These are phyloP conservation scores for Diaporthe nobilis DNA, from an alignment of 2,329 filamentous ascomycete genomes.

Conservation along the genomic window DNA sequence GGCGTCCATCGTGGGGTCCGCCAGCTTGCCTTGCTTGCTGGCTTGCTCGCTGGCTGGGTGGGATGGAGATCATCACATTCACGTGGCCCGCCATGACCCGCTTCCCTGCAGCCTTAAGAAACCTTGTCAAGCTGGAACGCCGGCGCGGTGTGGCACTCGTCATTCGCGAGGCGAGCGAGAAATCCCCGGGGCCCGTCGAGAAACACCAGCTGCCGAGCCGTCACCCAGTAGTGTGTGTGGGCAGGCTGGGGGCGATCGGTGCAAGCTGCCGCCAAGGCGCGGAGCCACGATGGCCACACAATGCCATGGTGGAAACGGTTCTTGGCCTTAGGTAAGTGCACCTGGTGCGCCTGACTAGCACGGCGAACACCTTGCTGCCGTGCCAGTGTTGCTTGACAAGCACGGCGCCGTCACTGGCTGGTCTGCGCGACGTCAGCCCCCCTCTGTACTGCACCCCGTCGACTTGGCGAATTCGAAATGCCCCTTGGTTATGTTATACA, in stretches of 20 bases:
- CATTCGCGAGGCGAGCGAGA: slow-evolving; percentile 3
- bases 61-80: slow-evolving; percentile 12
- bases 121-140: slow-evolving; percentile 31
- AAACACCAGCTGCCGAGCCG: slow-evolving; percentile 24
- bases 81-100: slow-evolving; percentile 20
- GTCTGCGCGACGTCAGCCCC: slow-evolving; percentile 23
- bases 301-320: slow-evolving; percentile 5
- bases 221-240: neutral
- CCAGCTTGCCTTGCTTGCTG: neutral
- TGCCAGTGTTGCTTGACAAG: neutral
- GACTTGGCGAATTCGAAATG: slow-evolving; percentile 2
- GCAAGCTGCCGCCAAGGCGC: slow-evolving; percentile 25
- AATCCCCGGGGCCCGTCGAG: neutral
- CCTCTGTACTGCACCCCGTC: neutral
- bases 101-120: slow-evolving; percentile 28
- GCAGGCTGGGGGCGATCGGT: neutral
- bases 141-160: slow-evolving; percentile 26
- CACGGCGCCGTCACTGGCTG: neutral
- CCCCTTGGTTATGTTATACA: neutral
- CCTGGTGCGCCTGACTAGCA: slow-evolving; percentile 24
- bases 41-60: neutral
- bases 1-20: neutral
- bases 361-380: neutral
- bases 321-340: slow-evolving; percentile 29
- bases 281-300: slow-evolving; percentile 26